Conservation (phyloP, 139 green algal species). For the Axilococcus clingmanii region DNA sequence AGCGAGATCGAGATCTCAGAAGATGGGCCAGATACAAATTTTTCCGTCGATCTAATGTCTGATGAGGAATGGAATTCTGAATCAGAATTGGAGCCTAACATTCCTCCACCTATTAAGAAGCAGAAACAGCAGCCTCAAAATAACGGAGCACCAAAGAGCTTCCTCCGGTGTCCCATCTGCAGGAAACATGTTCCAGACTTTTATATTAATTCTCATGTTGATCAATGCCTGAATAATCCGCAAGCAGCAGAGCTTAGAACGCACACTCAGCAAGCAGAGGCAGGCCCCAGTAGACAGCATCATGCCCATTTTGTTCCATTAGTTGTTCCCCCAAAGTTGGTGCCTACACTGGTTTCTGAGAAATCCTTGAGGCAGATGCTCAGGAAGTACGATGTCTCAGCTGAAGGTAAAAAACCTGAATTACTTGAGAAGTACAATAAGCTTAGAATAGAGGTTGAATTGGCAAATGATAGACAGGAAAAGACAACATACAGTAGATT, state of each 20-base stretch:
- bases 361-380: constrained; percentile 12
- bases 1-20: neutral
- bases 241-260: neutral
- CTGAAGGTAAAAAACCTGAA: constrained; percentile 19
- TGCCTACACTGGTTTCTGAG: constrained; percentile 16
- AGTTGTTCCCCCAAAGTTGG: constrained; percentile 18
- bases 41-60: neutral
- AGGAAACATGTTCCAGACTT: constrained; percentile 11
- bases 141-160: constrained; percentile 6
- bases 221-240: constrained; percentile 10
- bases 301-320: constrained; percentile 5
- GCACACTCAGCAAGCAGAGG: neutral
- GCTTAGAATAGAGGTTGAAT: constrained; percentile 13
- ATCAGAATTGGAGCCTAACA: neutral
- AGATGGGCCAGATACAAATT: neutral
- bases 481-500: constrained; percentile 4
- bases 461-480: constrained; percentile 27
- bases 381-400: constrained; percentile 12
- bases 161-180: constrained; percentile 29
- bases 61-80: neutral
- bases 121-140: neutral
- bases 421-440: constrained; percentile 23
- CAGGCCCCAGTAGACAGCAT: neutral
- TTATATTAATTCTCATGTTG: constrained; percentile 30
- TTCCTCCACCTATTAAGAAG: too few species aligned